These are phyloP conservation scores for Candida ficus DNA, from an alignment of 805 yeast genomes.

Conservation along the genomic window DNA sequence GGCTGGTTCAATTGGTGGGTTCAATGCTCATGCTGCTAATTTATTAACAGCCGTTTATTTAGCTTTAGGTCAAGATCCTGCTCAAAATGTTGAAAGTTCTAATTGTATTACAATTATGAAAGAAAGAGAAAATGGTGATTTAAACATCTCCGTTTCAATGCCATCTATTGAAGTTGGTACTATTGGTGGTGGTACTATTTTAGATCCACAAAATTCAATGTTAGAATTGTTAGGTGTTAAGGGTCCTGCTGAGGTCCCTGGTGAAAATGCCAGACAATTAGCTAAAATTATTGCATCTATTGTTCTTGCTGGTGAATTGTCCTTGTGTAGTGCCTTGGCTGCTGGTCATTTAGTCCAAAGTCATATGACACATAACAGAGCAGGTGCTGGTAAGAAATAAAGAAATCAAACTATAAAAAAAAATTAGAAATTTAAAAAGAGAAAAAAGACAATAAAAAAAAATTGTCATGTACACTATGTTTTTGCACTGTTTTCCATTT, in stretches of 20 bases:
- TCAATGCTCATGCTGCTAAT: constrained; percentile 97
- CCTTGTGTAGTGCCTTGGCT: constrained; percentile 92
- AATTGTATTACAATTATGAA: constrained; percentile 96
- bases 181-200: constrained; percentile 97
- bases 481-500: background rate
- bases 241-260: constrained; percentile 93
- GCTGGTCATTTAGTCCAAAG: constrained; percentile 98
- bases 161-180: constrained; percentile 99
- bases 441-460: background rate
- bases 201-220: constrained; percentile 97
- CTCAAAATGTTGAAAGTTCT: constrained; percentile 96
- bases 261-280: constrained; percentile 88
- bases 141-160: constrained; percentile 95
- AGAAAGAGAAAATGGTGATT: constrained; percentile 67
- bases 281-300: constrained; percentile 92
- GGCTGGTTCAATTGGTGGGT: constrained; percentile 98
- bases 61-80: constrained; percentile 99
- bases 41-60: constrained; percentile 88
- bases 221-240: constrained; percentile 88
- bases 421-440: background rate
- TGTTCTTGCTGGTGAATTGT: constrained; percentile 93
- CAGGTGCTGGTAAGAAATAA: constrained; percentile 23
- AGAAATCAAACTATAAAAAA: background rate
- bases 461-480: background rate
- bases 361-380: constrained; percentile 93